These are phyloP conservation scores for Xylariaceae sp. DNA, from an alignment of 2,329 filamentous ascomycete species.

Conservation along the genomic window DNA sequence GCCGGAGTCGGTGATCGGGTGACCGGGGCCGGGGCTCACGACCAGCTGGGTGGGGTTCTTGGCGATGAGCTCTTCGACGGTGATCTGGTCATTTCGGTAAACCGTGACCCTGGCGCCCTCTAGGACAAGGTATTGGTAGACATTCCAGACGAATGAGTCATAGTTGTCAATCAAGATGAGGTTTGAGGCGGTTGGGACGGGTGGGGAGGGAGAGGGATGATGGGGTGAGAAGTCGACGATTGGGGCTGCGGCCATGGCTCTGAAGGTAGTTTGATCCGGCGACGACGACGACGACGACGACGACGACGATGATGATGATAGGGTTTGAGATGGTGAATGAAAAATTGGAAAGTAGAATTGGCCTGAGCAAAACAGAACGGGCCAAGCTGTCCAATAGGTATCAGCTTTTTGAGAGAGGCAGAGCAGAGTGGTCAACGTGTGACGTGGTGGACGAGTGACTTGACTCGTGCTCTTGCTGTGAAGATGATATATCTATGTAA, in stretches of 20 bases:
- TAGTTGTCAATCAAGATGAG: conserved; percentile 97
- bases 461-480: background rate
- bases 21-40: conserved; percentile 89
- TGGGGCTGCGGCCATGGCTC: conserved; percentile 43
- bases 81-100: conserved; percentile 86
- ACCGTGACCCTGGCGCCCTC: conserved; percentile 90
- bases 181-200: conserved; percentile 76
- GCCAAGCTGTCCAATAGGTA: background rate
- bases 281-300: background rate
- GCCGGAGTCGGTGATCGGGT: conserved; percentile 85
- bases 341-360: background rate
- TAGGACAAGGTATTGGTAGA: conserved; percentile 96
- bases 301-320: background rate
- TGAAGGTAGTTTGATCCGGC: background rate
- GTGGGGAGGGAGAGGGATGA: conserved; percentile 68
- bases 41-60: conserved; percentile 90
- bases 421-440: background rate
- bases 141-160: conserved; percentile 98
- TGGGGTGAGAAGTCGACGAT: conserved; percentile 79
- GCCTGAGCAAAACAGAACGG: background rate
- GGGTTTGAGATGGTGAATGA: background rate
- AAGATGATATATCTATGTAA: background rate
- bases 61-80: conserved; percentile 73
- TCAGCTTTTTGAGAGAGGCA: background rate
- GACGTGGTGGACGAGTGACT: background rate